These are phyloP conservation scores for Ophiostoma himal-ulmi DNA, from an alignment of 2,329 filamentous ascomycete genomes.

Conservation along the genomic window DNA sequence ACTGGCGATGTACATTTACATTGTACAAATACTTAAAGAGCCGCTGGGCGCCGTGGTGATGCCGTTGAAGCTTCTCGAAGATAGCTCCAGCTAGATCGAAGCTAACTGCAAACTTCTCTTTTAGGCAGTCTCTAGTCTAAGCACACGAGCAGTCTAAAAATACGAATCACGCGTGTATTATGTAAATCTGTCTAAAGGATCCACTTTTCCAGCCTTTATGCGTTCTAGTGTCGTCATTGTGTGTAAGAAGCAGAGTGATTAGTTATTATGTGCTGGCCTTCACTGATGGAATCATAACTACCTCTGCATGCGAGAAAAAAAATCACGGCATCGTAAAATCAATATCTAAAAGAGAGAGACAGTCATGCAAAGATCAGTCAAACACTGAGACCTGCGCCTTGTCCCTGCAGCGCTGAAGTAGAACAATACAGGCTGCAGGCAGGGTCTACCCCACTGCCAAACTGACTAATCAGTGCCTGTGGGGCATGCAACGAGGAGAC, in stretches of 20 bases:
- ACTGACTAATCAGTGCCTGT: not conserved
- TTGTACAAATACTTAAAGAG: not conserved
- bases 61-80: conserved; percentile 1
- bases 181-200: not conserved
- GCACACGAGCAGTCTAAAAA: not conserved
- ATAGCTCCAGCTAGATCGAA: conserved; percentile 1
- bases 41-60: not conserved
- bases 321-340: not conserved
- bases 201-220: not conserved
- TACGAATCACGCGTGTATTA: not conserved
- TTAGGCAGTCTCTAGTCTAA: not conserved
- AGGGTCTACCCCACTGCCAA: not conserved
- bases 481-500: not conserved
- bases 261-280: not conserved
- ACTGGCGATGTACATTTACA: not conserved
- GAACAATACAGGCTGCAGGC: not conserved
- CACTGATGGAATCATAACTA: not conserved
- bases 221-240: not conserved
- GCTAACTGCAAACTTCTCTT: conserved; percentile 1
- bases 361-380: not conserved
- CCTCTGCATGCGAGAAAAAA: not conserved
- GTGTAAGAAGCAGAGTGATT: not conserved
- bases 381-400: not conserved
- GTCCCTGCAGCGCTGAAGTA: not conserved
- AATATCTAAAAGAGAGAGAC: not conserved